Evolutionary conservation across 331 rosid species (phyloP).

Genomic region (Quercus lobata): DNA sequence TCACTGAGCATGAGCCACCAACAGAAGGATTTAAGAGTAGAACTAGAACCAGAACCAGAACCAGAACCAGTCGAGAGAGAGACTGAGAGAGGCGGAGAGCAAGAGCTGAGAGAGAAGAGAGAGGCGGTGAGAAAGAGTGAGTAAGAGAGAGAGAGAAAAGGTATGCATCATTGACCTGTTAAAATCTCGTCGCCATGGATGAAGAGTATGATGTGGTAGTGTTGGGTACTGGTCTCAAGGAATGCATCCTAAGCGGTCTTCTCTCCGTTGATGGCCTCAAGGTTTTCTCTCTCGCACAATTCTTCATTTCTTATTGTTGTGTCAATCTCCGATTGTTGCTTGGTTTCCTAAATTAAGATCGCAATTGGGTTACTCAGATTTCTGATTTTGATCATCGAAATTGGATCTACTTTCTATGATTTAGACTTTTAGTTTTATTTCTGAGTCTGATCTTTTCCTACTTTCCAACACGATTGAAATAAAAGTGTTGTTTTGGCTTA

Average conservation of each 20-base stretch:
- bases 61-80: no score
- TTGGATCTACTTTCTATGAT: neutral
- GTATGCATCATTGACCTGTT: no score
- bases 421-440: neutral
- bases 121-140: no score
- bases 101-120: no score
- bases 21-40: no score
- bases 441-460: no score
- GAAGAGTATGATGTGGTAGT: slow-evolving; percentile 83
- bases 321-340: neutral
- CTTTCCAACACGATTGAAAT: no score
- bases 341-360: neutral
- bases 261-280: slow-evolving; percentile 91
- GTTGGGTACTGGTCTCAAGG: slow-evolving; percentile 81
- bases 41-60: no score
- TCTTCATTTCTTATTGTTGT: neutral
- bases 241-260: slow-evolving; percentile 92
- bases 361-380: neutral
- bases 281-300: slow-evolving; percentile 8
- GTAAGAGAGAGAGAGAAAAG: no score
- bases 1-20: no score
- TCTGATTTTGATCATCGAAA: neutral
- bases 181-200: slow-evolving; percentile 38
- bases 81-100: no score
- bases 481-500: no score